Evolutionary conservation across 2,329 filamentous ascomycete genomes (phyloP).

Genomic region (Fusarium hostae): DNA sequence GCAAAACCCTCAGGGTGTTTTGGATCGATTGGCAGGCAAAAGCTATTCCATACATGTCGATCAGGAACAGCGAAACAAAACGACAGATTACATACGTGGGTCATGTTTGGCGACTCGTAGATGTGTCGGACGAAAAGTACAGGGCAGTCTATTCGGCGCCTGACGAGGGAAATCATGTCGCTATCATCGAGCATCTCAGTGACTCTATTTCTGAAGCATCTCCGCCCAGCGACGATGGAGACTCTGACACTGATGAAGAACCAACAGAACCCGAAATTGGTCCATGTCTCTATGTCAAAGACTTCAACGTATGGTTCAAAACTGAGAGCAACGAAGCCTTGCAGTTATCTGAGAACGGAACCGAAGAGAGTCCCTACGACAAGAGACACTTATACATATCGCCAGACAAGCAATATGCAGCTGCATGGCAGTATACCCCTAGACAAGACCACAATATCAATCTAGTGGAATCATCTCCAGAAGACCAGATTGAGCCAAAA

Average conservation of each 20-base stretch:
- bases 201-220: neutral
- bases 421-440: conserved; percentile 43
- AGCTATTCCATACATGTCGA: conserved; percentile 23
- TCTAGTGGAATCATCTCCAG: conserved; percentile 43
- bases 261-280: neutral
- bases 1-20: conserved; percentile 25
- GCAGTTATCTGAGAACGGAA: conserved; percentile 36
- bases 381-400: conserved; percentile 31
- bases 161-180: conserved; percentile 13
- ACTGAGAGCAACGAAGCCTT: neutral
- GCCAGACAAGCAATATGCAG: conserved; percentile 13
- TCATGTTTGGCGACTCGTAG: conserved; percentile 38
- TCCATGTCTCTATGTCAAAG: neutral
- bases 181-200: conserved; percentile 21
- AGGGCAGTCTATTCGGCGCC: conserved; percentile 30
- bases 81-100: conserved; percentile 34
- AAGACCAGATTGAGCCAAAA: conserved; percentile 45
- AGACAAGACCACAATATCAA: conserved; percentile 27
- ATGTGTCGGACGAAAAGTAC: conserved; percentile 10
- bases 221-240: neutral
- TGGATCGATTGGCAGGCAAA: conserved; percentile 43
- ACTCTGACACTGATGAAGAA: neutral
- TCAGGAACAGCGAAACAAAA: conserved; percentile 21
- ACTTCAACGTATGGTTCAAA: conserved; percentile 24
- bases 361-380: conserved; percentile 31